Evolutionary conservation across 805 yeast species (phyloP).

Genomic region (Tetrapisispora pingtungensis): DNA sequence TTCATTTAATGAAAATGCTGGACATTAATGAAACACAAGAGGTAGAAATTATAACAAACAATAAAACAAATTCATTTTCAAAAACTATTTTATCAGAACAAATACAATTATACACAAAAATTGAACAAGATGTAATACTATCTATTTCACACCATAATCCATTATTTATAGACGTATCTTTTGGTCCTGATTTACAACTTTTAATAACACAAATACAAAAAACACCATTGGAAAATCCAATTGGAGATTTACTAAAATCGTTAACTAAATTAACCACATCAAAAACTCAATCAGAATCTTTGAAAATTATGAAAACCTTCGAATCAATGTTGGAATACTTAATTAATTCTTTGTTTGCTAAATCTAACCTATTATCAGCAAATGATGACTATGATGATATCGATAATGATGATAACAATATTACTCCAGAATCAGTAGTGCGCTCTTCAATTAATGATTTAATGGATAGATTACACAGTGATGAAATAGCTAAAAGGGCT

Average conservation of each 20-base stretch:
- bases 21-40: slow-evolving; percentile 33
- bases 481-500: slow-evolving; percentile 76
- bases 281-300: slow-evolving; percentile 38
- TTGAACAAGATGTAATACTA: slow-evolving; percentile 30
- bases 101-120: slow-evolving; percentile 40
- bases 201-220: slow-evolving; percentile 28
- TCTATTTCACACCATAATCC: slow-evolving; percentile 29
- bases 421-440: slow-evolving; percentile 49
- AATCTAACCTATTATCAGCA: slow-evolving; percentile 14
- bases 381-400: slow-evolving; percentile 13
- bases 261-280: slow-evolving; percentile 45
- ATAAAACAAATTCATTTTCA: background rate
- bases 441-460: slow-evolving; percentile 69
- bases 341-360: slow-evolving; percentile 48
- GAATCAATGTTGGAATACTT: slow-evolving; percentile 56
- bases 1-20: slow-evolving; percentile 42
- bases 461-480: slow-evolving; percentile 65
- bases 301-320: slow-evolving; percentile 35
- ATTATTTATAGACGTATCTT: slow-evolving; percentile 14
- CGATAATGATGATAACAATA: slow-evolving; percentile 28
- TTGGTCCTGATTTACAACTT: slow-evolving; percentile 15
- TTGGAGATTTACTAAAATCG: slow-evolving; percentile 43
- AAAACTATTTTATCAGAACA: slow-evolving; percentile 44
- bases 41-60: background rate
- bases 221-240: slow-evolving; percentile 61